A percentile compares a stretch with the other conserved stretches of the same genome.
phyloP scores from a whole-genome alignment of 352 stramenopile genomes.

The Pythium chondricola region DNA sequence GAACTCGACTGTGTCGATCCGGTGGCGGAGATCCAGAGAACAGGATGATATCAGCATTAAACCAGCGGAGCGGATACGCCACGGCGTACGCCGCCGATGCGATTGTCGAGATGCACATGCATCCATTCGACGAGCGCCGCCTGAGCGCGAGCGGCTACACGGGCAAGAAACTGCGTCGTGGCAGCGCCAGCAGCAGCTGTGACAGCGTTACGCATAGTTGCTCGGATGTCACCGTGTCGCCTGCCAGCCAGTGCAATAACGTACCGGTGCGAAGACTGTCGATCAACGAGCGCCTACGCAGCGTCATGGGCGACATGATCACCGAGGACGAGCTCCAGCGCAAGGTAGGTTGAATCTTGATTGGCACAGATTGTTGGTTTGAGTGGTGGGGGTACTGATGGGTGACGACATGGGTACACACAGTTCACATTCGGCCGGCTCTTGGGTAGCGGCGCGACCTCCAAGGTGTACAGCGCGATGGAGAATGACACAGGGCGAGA shows the following conservation, averaged over 20 bases:
- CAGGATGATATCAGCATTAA: constrained; percentile 13
- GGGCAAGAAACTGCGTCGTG: not conserved
- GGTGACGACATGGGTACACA: too few relatives aligned
- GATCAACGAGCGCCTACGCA: constrained; percentile 57
- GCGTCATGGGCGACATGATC: constrained; percentile 54
- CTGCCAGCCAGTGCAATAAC: constrained; percentile 4
- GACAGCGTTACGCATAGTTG: constrained; percentile 18
- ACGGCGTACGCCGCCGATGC: constrained; percentile 5
- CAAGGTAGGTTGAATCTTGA: constrained; percentile 19
- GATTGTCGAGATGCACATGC: not conserved
- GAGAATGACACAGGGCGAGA: constrained; percentile 35
- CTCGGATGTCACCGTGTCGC: constrained; percentile 4
- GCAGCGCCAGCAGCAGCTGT: not conserved
- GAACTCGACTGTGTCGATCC: too few relatives aligned
- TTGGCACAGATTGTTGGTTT: too few relatives aligned
- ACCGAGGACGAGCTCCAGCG: constrained; percentile 50
- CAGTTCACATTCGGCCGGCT: constrained; percentile 57
- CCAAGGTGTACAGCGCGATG: constrained; percentile 66
- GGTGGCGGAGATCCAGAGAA: constrained; percentile 2
- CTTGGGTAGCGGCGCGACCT: constrained; percentile 65
- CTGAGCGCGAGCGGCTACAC: constrained; percentile 5
- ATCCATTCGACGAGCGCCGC: constrained; percentile 7
- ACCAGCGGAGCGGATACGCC: constrained; percentile 14
- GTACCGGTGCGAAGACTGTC: constrained; percentile 14
- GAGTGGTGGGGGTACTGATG: too few relatives aligned